Evolutionary conservation across 805 yeast genomes (phyloP).

Genomic region (Maudiozyma barnettii): DNA sequence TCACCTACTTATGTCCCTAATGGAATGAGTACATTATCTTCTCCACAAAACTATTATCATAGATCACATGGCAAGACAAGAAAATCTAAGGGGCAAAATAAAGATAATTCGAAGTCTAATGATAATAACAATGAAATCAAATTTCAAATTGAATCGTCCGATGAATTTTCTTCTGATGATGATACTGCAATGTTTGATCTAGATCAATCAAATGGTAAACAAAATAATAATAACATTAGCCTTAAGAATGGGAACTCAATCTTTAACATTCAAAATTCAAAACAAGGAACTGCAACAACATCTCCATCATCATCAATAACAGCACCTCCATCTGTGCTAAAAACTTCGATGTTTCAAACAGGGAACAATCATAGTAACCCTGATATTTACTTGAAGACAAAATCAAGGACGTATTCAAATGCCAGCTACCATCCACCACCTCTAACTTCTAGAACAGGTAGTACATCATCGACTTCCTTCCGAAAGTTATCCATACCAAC

Average conservation of each 20-base stretch:
- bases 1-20: constrained; percentile 10
- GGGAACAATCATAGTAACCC: constrained; percentile 1
- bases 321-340: constrained; percentile 1
- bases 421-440: not conserved
- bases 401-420: constrained; percentile 13
- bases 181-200: constrained; percentile 3
- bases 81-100: not conserved
- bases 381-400: constrained; percentile 4
- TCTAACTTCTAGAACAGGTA: not conserved
- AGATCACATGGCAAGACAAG: not conserved
- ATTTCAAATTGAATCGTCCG: constrained; percentile 24
- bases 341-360: constrained; percentile 3
- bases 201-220: not conserved
- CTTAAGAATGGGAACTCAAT: not conserved
- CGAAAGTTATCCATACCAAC: not conserved
- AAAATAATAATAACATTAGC: constrained; percentile 1
- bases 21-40: not conserved
- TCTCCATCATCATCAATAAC: too few species aligned
- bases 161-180: constrained; percentile 19
- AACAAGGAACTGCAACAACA: not conserved
- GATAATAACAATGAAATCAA: constrained; percentile 5
- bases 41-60: not conserved
- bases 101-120: not conserved
- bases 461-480: not conserved
- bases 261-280: not conserved